A percentile compares a stretch with the other conserved stretches of the same genome.
phyloP scores from a whole-genome alignment of 345 rosid genomes.

The Iberis pinnata region DNA sequence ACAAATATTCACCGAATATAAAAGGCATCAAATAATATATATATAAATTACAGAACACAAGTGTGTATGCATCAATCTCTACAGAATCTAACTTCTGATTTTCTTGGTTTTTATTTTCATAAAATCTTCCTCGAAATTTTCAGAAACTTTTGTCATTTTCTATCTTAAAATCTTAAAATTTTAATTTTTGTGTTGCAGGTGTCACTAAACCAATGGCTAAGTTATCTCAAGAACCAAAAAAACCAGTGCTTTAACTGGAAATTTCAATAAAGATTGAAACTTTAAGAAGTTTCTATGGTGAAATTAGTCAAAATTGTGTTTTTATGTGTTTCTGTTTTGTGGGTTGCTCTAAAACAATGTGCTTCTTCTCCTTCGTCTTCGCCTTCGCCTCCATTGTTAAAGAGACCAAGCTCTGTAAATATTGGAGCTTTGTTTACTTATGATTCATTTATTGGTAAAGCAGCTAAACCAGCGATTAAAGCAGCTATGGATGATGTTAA shows the following conservation, averaged over 20 bases:
- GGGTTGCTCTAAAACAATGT: conserved; percentile 34
- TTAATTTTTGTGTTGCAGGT: conserved; percentile 20
- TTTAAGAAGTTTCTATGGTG: conserved; percentile 17
- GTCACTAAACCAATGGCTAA: conserved; percentile 13
- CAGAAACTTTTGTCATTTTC: not conserved
- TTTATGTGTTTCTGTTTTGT: conserved; percentile 33
- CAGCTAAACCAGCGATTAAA: conserved; percentile 54
- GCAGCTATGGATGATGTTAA: conserved; percentile 80
- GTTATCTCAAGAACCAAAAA: conserved; percentile 3
- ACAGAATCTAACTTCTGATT: conserved; percentile 20
- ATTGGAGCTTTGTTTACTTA: conserved; percentile 71
- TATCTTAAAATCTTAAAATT: conserved; percentile 1
- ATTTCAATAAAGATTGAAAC: conserved; percentile 28
- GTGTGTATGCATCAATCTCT: conserved; percentile 7
- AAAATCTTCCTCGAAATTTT: not conserved
- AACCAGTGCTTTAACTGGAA: conserved; percentile 10
- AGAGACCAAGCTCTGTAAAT: conserved; percentile 40
- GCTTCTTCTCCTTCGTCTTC: conserved; percentile 32
- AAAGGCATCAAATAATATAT: not conserved
- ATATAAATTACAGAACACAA: not conserved
- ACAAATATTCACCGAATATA: conserved; percentile 16
- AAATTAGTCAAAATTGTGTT: conserved; percentile 29
- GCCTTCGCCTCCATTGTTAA: conserved; percentile 40
- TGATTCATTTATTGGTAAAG: conserved; percentile 72
- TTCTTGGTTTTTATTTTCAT: conserved; percentile 19